Evolutionary conservation across 1,284 basidiomycete genomes (phyloP).

Genomic region (Ceratobasidium sp.): DNA sequence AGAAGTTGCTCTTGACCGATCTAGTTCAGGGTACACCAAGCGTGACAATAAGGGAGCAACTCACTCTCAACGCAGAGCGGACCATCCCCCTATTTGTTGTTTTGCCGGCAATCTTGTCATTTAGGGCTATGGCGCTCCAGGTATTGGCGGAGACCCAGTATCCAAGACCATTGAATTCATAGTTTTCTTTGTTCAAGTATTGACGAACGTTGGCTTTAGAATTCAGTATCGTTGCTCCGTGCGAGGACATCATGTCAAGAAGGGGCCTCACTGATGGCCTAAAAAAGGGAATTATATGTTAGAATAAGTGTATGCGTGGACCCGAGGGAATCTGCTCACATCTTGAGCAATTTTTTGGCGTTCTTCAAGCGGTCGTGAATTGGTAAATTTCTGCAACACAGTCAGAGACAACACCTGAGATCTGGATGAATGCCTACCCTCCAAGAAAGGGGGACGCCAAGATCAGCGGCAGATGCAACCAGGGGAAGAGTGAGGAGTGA

Average conservation of each 20-base stretch:
- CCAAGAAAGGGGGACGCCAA: constrained; percentile 13
- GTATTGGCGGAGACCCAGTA: constrained; percentile 61
- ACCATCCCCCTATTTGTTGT: constrained; percentile 51
- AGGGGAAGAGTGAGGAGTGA: neutral
- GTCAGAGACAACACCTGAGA: neutral
- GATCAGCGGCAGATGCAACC: neutral
- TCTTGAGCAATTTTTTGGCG: constrained; percentile 31
- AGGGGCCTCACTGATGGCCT: constrained; percentile 6
- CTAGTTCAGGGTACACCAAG: constrained; percentile 49
- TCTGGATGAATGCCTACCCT: neutral
- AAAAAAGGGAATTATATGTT: neutral
- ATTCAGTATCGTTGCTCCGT: neutral
- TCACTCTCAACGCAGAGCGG: constrained; percentile 52
- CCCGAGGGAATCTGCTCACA: neutral
- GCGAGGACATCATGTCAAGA: too few relatives aligned
- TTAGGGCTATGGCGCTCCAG: constrained; percentile 56
- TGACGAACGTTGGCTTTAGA: constrained; percentile 21
- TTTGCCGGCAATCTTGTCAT: constrained; percentile 52
- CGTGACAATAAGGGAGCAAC: constrained; percentile 50
- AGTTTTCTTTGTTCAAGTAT: constrained; percentile 18
- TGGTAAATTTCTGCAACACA: constrained; percentile 24
- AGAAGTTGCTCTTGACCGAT: constrained; percentile 15
- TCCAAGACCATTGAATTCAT: constrained; percentile 45
- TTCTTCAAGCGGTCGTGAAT: neutral
- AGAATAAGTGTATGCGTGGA: neutral